These are phyloP conservation scores for Boletus rubropictus DNA, from an alignment of 768 basidiomycete genomes.

Conservation along the genomic window DNA sequence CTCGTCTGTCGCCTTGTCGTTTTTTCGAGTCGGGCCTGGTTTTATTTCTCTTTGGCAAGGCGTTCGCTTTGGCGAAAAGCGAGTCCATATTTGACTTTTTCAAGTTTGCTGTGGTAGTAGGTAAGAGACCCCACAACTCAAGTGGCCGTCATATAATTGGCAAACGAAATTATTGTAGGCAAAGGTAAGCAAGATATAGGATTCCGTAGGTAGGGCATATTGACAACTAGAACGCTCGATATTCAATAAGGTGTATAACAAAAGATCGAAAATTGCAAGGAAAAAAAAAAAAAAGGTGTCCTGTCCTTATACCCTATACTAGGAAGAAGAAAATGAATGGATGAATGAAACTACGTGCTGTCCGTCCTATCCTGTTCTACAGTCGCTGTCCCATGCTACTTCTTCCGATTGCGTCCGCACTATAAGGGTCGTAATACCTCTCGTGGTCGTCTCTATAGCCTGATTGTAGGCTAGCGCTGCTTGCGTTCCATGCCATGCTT, in stretches of 20 bases:
- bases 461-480: slow-evolving; percentile 40
- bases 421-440: slow-evolving; percentile 26
- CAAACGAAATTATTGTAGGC: no score
- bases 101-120: not conserved
- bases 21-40: slow-evolving; percentile 2
- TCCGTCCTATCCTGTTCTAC: slow-evolving; percentile 15
- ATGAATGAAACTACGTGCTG: not conserved
- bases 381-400: slow-evolving; percentile 21
- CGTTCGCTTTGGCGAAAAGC: slow-evolving; percentile 65
- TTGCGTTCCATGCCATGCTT: slow-evolving; percentile 55
- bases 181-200: not conserved
- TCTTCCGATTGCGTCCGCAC: slow-evolving; percentile 21
- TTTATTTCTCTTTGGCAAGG: slow-evolving; percentile 44
- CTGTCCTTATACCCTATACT: not conserved
- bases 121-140: no score
- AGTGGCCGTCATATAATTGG: no score
- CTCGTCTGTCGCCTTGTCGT: slow-evolving; percentile 21
- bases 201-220: no score
- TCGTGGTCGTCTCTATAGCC: slow-evolving; percentile 34
- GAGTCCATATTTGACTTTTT: slow-evolving; percentile 57
- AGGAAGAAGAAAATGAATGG: not conserved
- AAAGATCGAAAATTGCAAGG: not conserved
- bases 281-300: slow-evolving; percentile 5
- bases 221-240: no score
- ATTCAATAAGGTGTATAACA: no score